These are phyloP conservation scores for Metschnikowia lochheadii DNA, from an alignment of 805 yeast species.

Conservation along the genomic window DNA sequence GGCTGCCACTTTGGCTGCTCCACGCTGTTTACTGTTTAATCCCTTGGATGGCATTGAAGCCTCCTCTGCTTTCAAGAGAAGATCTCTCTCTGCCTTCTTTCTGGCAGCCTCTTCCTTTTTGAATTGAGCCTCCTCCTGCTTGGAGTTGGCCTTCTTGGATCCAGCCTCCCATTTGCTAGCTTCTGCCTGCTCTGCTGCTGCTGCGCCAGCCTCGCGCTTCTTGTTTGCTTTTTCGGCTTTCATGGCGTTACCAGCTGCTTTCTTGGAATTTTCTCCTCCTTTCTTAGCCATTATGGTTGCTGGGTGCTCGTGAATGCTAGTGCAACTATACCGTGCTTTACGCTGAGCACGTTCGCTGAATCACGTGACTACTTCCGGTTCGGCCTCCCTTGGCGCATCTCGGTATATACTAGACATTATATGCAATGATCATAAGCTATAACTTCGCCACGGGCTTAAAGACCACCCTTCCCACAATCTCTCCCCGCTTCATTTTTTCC, in stretches of 20 bases:
- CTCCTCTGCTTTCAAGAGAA: slow-evolving; percentile 59
- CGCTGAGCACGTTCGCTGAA: neutral
- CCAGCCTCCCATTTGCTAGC: slow-evolving; percentile 69
- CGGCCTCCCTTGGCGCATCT: neutral
- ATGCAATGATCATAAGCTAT: neutral
- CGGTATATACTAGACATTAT: neutral
- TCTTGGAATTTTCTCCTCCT: slow-evolving; percentile 47
- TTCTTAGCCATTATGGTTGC: slow-evolving; percentile 20
- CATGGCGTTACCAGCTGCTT: slow-evolving; percentile 60
- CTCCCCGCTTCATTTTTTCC: slow-evolving; percentile 33
- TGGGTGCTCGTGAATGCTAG: neutral
- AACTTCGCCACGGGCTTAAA: slow-evolving; percentile 19
- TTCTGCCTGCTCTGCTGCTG: slow-evolving; percentile 48
- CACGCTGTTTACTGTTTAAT: slow-evolving; percentile 50
- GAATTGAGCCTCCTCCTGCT: slow-evolving; percentile 63
- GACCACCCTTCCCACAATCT: slow-evolving; percentile 42
- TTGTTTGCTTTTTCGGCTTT: slow-evolving; percentile 62
- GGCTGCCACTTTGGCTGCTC: slow-evolving; percentile 63
- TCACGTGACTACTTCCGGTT: neutral
- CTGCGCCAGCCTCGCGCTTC: slow-evolving; percentile 50
- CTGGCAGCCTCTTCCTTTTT: slow-evolving; percentile 73
- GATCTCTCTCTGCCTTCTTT: slow-evolving; percentile 80
- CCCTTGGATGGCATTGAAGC: slow-evolving; percentile 60
- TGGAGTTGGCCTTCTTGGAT: slow-evolving; percentile 61
- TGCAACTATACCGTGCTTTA: neutral